Base-by-base conservation (phyloP, 345 rosid genomes). In the Hibiscus syriacus region DNA sequence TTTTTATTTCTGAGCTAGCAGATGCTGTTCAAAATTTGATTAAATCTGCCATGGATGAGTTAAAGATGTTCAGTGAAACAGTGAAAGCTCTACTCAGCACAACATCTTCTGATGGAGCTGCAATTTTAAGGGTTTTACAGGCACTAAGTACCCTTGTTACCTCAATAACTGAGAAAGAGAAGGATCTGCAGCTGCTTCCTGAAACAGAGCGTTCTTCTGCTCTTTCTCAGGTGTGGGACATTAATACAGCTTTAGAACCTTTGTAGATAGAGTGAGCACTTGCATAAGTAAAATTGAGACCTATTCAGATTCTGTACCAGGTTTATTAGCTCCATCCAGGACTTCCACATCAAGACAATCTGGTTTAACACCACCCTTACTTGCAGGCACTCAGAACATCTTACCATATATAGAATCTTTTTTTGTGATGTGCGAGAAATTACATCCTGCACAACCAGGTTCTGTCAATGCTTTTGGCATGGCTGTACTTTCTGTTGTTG, bases 381-480 rank as follows among this genome's bases (percentile, higher is more conserved):
- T 96, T 78, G 96, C 96, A 0, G 97, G 98, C 43, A 80, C 97
- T 78, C 98, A 93, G 81, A 93, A 93, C 77, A 85, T 93, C 68
- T 83, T 93, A 78, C 98, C 98, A 4, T 90, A 93, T 64, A 86
- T 93, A 50, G 98, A 93, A 76, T 90, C 98, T 59, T 93, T 93
- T 78, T 93, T 93, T 12, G 95, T 89, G 64, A 82, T 86, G 79
- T 84, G 85, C 71, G 99, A 94, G 81, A 94, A 90, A 78, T 70
- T 94, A 72, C 92, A 88, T 74, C 90, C 88, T 69, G 84, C 86
- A 38, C 97, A 82, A 75, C 86, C 90, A 20, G 86, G 87, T 70
- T 77, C 89, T 23, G 68, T 80, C 74, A 85, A 83, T 73, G 97
- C 87, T 62, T 79, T 83, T 9, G 77, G 83, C 56, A 73, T 70